Conservation (phyloP, 768 basidiomycete species). For the Kondoa malvinella region DNA sequence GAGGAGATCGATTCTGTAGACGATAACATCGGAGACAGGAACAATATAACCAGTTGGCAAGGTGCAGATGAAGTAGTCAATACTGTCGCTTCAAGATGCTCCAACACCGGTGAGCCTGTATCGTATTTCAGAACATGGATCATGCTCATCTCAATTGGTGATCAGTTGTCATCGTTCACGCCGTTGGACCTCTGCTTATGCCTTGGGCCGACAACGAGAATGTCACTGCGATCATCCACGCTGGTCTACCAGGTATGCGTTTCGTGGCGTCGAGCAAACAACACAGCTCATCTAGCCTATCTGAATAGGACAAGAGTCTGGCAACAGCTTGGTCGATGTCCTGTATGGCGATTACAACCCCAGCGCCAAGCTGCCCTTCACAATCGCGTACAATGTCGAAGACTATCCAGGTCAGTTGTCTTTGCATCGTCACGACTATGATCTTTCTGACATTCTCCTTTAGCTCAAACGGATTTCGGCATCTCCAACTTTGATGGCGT, state of each 20-base stretch:
- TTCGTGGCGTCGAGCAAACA: too few relatives aligned
- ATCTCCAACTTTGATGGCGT: conserved; percentile 28
- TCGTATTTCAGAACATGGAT: not conserved
- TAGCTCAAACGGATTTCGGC: not conserved
- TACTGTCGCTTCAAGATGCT: conserved; percentile 46
- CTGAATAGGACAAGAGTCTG: conserved; percentile 41
- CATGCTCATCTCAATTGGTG: conserved; percentile 20
- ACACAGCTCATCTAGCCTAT: not conserved
- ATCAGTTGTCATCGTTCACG: conserved; percentile 54
- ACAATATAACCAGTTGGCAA: conserved; percentile 17
- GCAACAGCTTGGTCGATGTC: conserved; percentile 55
- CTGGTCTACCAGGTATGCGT: conserved; percentile 15
- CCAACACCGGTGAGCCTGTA: conserved; percentile 39
- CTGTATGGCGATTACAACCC: conserved; percentile 60
- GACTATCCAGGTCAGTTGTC: conserved; percentile 40
- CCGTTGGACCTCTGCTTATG: conserved; percentile 41
- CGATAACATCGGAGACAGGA: conserved; percentile 12
- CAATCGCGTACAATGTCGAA: conserved; percentile 46
- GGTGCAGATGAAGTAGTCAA: conserved; percentile 45
- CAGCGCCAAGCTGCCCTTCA: conserved; percentile 53
- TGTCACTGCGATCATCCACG: conserved; percentile 15
- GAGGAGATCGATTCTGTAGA: conserved; percentile 5
- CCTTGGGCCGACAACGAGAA: conserved; percentile 14
- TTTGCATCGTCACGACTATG: conserved; percentile 32
- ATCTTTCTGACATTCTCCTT: not conserved